Conservation (phyloP, 768 basidiomycete genomes). For the Rhodotorula diobovata region DNA sequence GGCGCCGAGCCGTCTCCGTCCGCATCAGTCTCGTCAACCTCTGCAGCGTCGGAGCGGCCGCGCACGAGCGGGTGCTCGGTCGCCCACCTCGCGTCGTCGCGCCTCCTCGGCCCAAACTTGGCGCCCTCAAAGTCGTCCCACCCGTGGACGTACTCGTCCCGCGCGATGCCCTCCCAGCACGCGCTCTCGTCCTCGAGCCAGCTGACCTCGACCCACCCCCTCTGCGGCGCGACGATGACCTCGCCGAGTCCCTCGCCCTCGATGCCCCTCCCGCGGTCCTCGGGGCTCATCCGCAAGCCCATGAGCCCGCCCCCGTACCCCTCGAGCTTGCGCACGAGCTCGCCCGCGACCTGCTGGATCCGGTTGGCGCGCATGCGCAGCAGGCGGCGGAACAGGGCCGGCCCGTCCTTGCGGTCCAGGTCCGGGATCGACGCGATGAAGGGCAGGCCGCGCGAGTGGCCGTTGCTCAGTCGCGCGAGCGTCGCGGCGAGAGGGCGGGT, state of each 20-base stretch:
- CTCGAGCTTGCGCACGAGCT: slow-evolving; percentile 46
- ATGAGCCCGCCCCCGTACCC: slow-evolving; percentile 50
- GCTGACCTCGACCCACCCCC: slow-evolving; percentile 26
- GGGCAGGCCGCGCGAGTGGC: slow-evolving; percentile 47
- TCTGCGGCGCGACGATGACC: not conserved
- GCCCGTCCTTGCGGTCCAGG: slow-evolving; percentile 48
- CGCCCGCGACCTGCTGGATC: slow-evolving; percentile 45
- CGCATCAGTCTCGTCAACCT: too few species aligned
- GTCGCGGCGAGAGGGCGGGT: slow-evolving; percentile 52
- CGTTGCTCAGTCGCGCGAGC: slow-evolving; percentile 47
- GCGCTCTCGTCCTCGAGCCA: slow-evolving; percentile 12
- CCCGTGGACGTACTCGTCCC: slow-evolving; percentile 3
- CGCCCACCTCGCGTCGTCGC: not conserved
- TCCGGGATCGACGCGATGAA: slow-evolving; percentile 47
- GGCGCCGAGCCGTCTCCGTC: too few species aligned
- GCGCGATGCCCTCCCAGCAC: slow-evolving; percentile 23
- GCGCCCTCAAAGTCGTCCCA: slow-evolving; percentile 15
- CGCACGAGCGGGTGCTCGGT: not conserved
- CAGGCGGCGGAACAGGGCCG: slow-evolving; percentile 47
- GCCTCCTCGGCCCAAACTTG: not conserved
- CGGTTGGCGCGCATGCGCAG: slow-evolving; percentile 49
- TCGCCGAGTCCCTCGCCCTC: slow-evolving; percentile 48
- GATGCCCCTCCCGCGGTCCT: slow-evolving; percentile 48
- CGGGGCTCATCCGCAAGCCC: slow-evolving; percentile 48
- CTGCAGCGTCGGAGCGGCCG: too few species aligned